Percentiles rank a stretch among this genome's conserved stretches.
Evolutionary conservation across 805 yeast species (phyloP).

Genomic region (Brettanomyces nanus): DNA sequence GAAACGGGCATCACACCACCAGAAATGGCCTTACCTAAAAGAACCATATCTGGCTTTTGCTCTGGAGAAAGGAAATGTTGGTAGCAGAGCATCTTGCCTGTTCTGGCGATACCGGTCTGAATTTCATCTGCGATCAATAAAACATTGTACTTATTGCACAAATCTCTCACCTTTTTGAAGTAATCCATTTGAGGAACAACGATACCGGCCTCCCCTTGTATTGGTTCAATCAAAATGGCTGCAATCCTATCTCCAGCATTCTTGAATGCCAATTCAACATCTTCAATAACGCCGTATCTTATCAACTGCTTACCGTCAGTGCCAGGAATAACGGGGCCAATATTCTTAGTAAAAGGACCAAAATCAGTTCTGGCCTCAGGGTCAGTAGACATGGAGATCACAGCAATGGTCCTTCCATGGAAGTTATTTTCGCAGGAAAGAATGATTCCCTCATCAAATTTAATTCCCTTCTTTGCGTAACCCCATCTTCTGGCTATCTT

Average conservation of each 20-base stretch:
- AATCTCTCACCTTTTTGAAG: slow-evolving; percentile 58
- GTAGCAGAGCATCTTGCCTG: slow-evolving; percentile 87
- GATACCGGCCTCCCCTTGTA: slow-evolving; percentile 98
- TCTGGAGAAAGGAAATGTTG: slow-evolving; percentile 61
- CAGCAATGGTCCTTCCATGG: slow-evolving; percentile 95
- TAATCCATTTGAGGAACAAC: slow-evolving; percentile 87
- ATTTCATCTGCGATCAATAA: slow-evolving; percentile 92
- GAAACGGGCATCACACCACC: slow-evolving; percentile 94
- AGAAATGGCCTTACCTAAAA: slow-evolving; percentile 89
- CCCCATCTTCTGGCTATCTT: slow-evolving; percentile 98
- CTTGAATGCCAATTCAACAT: slow-evolving; percentile 72
- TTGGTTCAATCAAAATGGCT: slow-evolving; percentile 88
- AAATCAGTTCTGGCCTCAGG: slow-evolving; percentile 83
- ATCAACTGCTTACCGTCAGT: slow-evolving; percentile 48
- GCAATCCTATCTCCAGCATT: slow-evolving; percentile 85
- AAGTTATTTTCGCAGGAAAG: slow-evolving; percentile 84
- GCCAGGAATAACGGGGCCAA: slow-evolving; percentile 81
- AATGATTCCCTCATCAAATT: slow-evolving; percentile 76
- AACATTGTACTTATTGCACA: slow-evolving; percentile 79
- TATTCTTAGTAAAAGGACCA: slow-evolving; percentile 82
- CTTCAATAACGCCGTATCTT: slow-evolving; percentile 82
- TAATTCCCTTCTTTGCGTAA: slow-evolving; percentile 76
- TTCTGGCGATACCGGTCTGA: slow-evolving; percentile 96
- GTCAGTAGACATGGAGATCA: slow-evolving; percentile 93
- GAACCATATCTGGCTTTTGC: slow-evolving; percentile 81